Evolutionary conservation across 2,329 filamentous ascomycete genomes (phyloP).

Genomic region (Bipolaris zeicola): DNA sequence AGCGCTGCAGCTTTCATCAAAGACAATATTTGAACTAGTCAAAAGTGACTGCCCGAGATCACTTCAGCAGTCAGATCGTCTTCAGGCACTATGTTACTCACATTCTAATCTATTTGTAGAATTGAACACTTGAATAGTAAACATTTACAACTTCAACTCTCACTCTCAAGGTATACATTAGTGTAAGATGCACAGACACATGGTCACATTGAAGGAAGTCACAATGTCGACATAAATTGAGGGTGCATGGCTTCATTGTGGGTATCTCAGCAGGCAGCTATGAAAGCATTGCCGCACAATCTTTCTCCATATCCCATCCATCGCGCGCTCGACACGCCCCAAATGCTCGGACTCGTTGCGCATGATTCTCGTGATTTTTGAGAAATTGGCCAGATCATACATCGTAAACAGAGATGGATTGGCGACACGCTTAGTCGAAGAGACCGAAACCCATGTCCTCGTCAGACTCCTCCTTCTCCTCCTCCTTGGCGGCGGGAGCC

Average conservation of each 20-base stretch:
- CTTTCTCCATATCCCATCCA: slow-evolving; percentile 30
- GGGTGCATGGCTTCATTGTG: slow-evolving; percentile 48
- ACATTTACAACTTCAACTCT: no score
- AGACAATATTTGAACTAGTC: not conserved
- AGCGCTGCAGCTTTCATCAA: not conserved
- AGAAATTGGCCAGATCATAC: slow-evolving; percentile 38
- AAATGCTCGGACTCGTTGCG: slow-evolving; percentile 40
- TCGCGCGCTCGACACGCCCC: slow-evolving; percentile 46
- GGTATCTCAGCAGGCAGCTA: slow-evolving; percentile 36
- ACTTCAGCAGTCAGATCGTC: not conserved
- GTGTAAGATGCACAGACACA: no score
- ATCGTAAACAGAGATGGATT: slow-evolving; percentile 30
- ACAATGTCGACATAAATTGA: slow-evolving; percentile 10
- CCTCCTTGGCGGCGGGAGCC: slow-evolving; percentile 67
- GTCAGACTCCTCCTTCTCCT: slow-evolving; percentile 78
- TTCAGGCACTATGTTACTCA: not conserved
- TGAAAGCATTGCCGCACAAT: slow-evolving; percentile 23
- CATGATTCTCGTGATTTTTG: slow-evolving; percentile 41
- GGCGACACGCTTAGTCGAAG: slow-evolving; percentile 62
- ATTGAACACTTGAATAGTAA: not conserved
- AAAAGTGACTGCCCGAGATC: not conserved
- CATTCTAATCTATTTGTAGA: no score
- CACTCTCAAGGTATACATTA: not conserved
- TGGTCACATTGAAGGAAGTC: not conserved
- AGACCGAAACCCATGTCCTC: slow-evolving; percentile 78